These are phyloP conservation scores for Mortierella sp. DNA, from an alignment of 371 early-diverging fungal genomes.

Conservation along the genomic window DNA sequence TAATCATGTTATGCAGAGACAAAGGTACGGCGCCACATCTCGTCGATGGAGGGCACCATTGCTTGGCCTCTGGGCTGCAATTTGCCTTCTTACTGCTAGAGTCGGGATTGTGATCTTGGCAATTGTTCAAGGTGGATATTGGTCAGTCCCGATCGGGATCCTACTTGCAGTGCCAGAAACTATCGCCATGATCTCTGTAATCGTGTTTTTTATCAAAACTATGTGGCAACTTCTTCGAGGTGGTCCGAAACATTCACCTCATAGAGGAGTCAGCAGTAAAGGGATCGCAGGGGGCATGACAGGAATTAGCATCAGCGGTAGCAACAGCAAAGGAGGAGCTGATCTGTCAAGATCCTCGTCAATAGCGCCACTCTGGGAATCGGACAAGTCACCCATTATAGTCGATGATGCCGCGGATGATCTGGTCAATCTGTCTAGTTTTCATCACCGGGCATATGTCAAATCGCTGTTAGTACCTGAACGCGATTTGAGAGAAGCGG, in stretches of 20 bases:
- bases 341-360: constrained; percentile 28
- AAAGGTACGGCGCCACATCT: constrained; percentile 7
- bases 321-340: background rate
- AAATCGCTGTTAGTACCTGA: constrained; percentile 35
- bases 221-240: constrained; percentile 26
- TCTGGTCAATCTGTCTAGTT: constrained; percentile 44
- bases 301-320: background rate
- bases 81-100: constrained; percentile 33
- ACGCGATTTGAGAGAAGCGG: constrained; percentile 27
- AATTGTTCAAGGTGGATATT: constrained; percentile 41
- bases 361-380: constrained; percentile 22
- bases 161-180: constrained; percentile 52
- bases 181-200: constrained; percentile 39
- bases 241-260: background rate
- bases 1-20: constrained; percentile 50
- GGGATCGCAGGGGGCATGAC: background rate
- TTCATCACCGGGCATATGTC: constrained; percentile 43
- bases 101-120: constrained; percentile 27
- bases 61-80: constrained; percentile 45
- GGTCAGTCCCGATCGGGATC: constrained; percentile 47
- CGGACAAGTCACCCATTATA: background rate
- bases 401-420: constrained; percentile 25
- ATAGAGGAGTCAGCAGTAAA: constrained; percentile 14
- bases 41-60: constrained; percentile 43
- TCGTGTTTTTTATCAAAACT: constrained; percentile 41